Evolutionary conservation across 768 basidiomycete species (phyloP).

Genomic region (Dacryopinax spathularia): DNA sequence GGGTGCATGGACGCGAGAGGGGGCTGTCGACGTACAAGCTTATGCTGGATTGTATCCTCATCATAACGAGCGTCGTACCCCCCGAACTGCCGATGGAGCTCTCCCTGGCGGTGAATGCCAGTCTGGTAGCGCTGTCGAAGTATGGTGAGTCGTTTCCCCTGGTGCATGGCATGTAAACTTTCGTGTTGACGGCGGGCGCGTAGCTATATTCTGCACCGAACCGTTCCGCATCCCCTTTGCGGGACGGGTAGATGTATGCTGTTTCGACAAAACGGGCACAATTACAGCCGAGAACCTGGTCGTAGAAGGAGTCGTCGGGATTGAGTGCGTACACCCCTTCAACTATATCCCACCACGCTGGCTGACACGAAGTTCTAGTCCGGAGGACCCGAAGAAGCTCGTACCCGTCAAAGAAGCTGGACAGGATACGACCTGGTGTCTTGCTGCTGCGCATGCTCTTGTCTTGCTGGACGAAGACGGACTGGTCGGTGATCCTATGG

Average conservation of each 20-base stretch:
- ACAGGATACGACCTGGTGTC: constrained; percentile 66
- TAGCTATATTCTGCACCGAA: constrained; percentile 97
- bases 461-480: constrained; percentile 89
- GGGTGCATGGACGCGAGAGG: constrained; percentile 85
- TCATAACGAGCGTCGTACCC: constrained; percentile 94
- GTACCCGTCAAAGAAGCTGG: constrained; percentile 63
- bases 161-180: background rate
- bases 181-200: too few species aligned
- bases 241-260: constrained; percentile 92
- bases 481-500: constrained; percentile 96
- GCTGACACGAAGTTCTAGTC: constrained; percentile 30
- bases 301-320: constrained; percentile 81
- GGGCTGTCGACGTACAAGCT: constrained; percentile 90
- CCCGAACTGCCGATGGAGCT: constrained; percentile 98
- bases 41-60: constrained; percentile 85
- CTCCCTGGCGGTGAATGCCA: constrained; percentile 88
- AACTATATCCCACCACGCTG: too few species aligned
- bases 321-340: constrained; percentile 50
- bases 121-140: constrained; percentile 83
- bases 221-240: constrained; percentile 96
- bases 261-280: constrained; percentile 98
- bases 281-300: constrained; percentile 94
- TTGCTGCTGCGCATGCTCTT: constrained; percentile 89
- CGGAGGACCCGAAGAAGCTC: constrained; percentile 46
- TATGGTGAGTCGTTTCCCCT: constrained; percentile 42